phyloP scores from a whole-genome alignment of 2,329 filamentous ascomycete genomes.

The Paraconiothyrium brasiliense region DNA sequence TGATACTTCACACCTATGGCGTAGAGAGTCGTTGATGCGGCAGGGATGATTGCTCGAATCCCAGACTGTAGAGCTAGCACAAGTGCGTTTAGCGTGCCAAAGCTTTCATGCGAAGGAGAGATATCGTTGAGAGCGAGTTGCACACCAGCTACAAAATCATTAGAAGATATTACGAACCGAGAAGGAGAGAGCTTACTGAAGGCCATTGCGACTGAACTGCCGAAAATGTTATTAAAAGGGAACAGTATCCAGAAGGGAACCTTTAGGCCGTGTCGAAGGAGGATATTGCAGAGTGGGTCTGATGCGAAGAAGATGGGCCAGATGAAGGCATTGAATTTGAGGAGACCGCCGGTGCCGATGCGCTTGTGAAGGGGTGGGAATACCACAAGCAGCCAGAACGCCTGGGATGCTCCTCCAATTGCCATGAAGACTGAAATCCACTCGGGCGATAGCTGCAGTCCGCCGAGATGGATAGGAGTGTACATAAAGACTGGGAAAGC shows the following conservation, averaged over 20 bases:
- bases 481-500: constrained; percentile 74
- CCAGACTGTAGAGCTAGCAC: constrained; percentile 69
- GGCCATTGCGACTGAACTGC: constrained; percentile 72
- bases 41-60: constrained; percentile 72
- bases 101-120: constrained; percentile 68
- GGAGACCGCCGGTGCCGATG: constrained; percentile 71
- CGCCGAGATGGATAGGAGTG: constrained; percentile 69
- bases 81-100: constrained; percentile 77
- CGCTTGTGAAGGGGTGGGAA: constrained; percentile 75
- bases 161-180: constrained; percentile 5
- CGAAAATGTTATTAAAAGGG: constrained; percentile 60
- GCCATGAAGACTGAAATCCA: constrained; percentile 75
- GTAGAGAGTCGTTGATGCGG: constrained; percentile 72
- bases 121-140: constrained; percentile 81
- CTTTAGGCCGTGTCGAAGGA: constrained; percentile 61
- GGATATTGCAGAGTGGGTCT: constrained; percentile 64
- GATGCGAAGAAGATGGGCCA: constrained; percentile 73
- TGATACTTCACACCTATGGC: constrained; percentile 71
- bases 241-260: constrained; percentile 67
- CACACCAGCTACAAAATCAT: constrained; percentile 58
- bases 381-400: constrained; percentile 73
- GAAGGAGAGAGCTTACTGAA: constrained; percentile 61
- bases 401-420: constrained; percentile 71
- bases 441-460: constrained; percentile 68
- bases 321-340: constrained; percentile 64